phyloP scores from a whole-genome alignment of 352 stramenopile genomes.

The Thraustochytrium sp. region DNA sequence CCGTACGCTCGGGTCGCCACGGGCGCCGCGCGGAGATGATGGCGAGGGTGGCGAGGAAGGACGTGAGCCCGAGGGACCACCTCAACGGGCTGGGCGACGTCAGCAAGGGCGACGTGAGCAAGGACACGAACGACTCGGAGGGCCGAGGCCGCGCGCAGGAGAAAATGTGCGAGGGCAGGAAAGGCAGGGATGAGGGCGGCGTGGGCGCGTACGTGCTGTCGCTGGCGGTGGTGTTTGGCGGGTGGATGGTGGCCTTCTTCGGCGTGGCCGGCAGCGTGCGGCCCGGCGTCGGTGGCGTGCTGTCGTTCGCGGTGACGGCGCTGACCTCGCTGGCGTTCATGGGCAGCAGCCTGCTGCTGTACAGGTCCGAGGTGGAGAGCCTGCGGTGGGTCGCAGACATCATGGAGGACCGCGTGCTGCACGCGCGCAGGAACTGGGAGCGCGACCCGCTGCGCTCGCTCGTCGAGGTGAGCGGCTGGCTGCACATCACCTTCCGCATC shows the following conservation, averaged over 20 bases:
- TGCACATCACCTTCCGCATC: conserved; percentile 36
- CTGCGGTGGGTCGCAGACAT: conserved; percentile 21
- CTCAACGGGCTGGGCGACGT: too few relatives aligned
- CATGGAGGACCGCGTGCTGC: conserved; percentile 28
- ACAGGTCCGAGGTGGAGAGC: neutral
- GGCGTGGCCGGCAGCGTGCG: neutral
- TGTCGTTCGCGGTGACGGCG: neutral
- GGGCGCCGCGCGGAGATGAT: too few relatives aligned
- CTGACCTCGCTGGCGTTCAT: neutral
- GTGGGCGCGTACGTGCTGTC: neutral
- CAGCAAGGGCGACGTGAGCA: too few relatives aligned
- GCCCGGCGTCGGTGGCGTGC: neutral
- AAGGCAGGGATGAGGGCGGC: neutral
- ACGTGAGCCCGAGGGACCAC: too few relatives aligned
- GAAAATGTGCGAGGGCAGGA: too few relatives aligned
- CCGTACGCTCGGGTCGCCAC: too few relatives aligned
- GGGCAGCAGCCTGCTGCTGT: neutral
- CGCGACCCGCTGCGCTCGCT: neutral
- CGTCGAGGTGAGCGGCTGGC: conserved; percentile 14
- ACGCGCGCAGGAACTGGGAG: neutral
- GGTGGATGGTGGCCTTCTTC: conserved; percentile 39
- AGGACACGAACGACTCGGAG: too few relatives aligned
- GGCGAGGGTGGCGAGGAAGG: too few relatives aligned
- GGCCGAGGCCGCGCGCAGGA: too few relatives aligned
- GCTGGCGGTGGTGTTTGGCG: conserved; percentile 6